phyloP scores from a whole-genome alignment of 768 basidiomycete genomes.

The Tulasnella sp. region DNA sequence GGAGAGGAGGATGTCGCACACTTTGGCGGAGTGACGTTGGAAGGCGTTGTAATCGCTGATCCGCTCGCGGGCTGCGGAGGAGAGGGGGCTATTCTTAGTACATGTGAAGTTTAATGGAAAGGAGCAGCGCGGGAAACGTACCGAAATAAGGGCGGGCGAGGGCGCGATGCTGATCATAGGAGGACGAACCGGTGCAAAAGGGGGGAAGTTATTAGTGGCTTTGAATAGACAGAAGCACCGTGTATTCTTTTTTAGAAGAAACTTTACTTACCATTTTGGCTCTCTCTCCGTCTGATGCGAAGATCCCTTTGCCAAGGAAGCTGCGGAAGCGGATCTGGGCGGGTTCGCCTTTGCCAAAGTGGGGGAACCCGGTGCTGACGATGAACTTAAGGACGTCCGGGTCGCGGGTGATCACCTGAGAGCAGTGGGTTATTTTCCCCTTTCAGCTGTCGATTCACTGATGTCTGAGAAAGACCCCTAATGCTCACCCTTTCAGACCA shows the following conservation, averaged over 20 bases:
- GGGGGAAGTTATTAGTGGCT: slow-evolving; percentile 11
- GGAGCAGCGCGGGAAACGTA: slow-evolving; percentile 3
- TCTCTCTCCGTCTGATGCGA: slow-evolving; percentile 43
- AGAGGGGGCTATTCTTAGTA: too few relatives aligned
- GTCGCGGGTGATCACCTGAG: too few relatives aligned
- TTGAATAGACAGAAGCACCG: not conserved
- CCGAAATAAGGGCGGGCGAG: slow-evolving; percentile 43
- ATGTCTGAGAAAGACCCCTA: too few relatives aligned
- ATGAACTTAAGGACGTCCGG: too few relatives aligned
- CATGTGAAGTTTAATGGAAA: not conserved
- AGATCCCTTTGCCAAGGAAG: slow-evolving; percentile 45
- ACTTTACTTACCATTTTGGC: slow-evolving; percentile 40
- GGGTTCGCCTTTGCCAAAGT: slow-evolving; percentile 30
- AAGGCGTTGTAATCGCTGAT: slow-evolving; percentile 37
- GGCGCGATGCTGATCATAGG: slow-evolving; percentile 40
- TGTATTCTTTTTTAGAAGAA: not conserved
- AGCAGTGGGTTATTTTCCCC: too few relatives aligned
- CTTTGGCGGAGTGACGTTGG: slow-evolving; percentile 35
- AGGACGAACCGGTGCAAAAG: not conserved
- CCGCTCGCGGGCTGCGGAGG: slow-evolving; percentile 36
- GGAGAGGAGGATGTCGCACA: slow-evolving; percentile 32
- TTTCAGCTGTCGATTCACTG: too few relatives aligned
- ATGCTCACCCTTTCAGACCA: too few relatives aligned
- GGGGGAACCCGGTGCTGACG: too few relatives aligned
- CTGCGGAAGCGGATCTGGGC: slow-evolving; percentile 40